Conservation (phyloP, 2,329 filamentous ascomycete genomes). For the Fusarium sp. region DNA sequence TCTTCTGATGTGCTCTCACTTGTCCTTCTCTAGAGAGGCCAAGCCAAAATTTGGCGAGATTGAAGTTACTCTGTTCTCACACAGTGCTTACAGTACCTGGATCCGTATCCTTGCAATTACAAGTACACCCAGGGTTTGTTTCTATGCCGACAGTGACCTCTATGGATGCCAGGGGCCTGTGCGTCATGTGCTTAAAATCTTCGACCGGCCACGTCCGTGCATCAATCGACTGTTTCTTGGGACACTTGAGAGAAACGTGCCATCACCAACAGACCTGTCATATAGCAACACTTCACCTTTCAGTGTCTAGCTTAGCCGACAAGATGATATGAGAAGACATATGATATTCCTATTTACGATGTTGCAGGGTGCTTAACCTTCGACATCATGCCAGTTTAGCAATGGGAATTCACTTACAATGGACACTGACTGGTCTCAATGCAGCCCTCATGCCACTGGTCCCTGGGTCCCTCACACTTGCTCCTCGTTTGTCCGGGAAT, state of each 20-base stretch:
- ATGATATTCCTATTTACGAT: slow-evolving; percentile 9
- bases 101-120: slow-evolving; percentile 14
- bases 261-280: slow-evolving; percentile 41
- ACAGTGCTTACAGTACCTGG: slow-evolving; percentile 26
- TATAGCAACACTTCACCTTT: slow-evolving; percentile 14
- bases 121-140: slow-evolving; percentile 22
- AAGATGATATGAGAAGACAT: slow-evolving; percentile 28
- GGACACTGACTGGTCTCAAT: not conserved
- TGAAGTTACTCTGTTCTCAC: slow-evolving; percentile 12
- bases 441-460: slow-evolving; percentile 1
- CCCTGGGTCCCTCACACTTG: not conserved
- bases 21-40: slow-evolving; percentile 12
- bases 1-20: slow-evolving; percentile 15
- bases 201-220: slow-evolving; percentile 45
- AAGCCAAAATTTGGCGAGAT: slow-evolving; percentile 19
- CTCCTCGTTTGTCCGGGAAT: slow-evolving; percentile 5
- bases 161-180: slow-evolving; percentile 23
- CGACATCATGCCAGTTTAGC: slow-evolving; percentile 12
- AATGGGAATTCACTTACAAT: slow-evolving; percentile 11
- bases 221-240: slow-evolving; percentile 41
- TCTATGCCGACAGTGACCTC: slow-evolving; percentile 38
- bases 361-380: not conserved
- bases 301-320: slow-evolving; percentile 14
- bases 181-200: slow-evolving; percentile 40
- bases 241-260: slow-evolving; percentile 31